Base-by-base conservation (phyloP, 2,329 filamentous ascomycete genomes). In the Diaporthe vaccinii region DNA sequence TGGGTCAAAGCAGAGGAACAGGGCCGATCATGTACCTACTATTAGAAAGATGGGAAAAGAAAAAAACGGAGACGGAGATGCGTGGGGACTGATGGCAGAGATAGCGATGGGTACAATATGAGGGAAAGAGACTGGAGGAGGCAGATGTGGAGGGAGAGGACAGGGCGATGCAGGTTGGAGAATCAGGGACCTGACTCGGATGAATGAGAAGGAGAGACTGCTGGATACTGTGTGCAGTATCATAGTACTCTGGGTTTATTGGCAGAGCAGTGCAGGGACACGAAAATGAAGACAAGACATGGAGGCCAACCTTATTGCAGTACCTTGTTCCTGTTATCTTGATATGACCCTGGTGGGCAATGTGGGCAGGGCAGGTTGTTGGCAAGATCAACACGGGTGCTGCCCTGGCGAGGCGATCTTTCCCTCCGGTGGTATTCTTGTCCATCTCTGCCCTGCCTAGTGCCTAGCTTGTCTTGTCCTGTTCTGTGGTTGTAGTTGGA, bases 171-270 rank as follows among this genome's bases (percentile, higher is more conserved):
- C 65, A 69, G 46, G 65, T 3, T 53, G 31, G 46, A 68, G 65
- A 53, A 68, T 68, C 31, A n/a, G 46, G 34, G 28, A 53, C 34
- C 65, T 69, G 65, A 69, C 65, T 69, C 65, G 49, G 65, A 69
- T n/a, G 65, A 55, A 69, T 55, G 65, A 65, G 17, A 41, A 51
- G 28, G 22, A 53, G 20, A 39, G 62, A 53, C 22, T 8, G 31
- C 22, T 39, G 46, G 62, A 68, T 51, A 34, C 62, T 10, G 58
- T 62, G 14, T 39, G 12, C 61, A 65, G 61, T 49, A 65, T 31
- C 55, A n/a, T 20, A 28, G 25, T 12, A 20, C 39, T 68, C 46
- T 53, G n/a, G n/a, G 46, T 36, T 68, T 39, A 68, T 53, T 68
- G 65, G 65, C 65, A 68, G 46, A 9, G 4, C 8, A 31, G 14